Conservation (phyloP, 805 yeast genomes). For the Wickerhamiella nectarea region DNA sequence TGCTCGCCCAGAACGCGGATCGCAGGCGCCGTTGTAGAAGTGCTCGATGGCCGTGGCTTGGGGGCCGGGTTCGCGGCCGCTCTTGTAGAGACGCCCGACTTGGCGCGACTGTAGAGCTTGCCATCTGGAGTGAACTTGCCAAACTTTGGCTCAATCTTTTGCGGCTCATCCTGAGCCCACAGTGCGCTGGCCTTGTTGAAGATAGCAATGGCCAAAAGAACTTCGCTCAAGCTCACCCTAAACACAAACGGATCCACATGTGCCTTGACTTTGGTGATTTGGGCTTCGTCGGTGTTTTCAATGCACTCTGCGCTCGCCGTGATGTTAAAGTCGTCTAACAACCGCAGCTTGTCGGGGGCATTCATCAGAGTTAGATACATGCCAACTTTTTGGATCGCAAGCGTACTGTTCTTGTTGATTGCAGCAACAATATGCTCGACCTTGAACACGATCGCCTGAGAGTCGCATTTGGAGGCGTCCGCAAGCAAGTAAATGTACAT, state of each 20-base stretch:
- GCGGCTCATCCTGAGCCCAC: slow-evolving; percentile 13
- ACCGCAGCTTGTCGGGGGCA: slow-evolving; percentile 47
- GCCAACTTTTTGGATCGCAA: slow-evolving; percentile 68
- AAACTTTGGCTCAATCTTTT: neutral
- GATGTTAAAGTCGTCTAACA: slow-evolving; percentile 80
- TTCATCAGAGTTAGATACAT: slow-evolving; percentile 75
- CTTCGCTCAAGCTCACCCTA: slow-evolving; percentile 77
- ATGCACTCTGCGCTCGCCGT: slow-evolving; percentile 60
- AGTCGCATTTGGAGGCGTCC: slow-evolving; percentile 49
- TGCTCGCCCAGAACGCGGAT: slow-evolving; percentile 47
- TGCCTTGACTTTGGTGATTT: slow-evolving; percentile 50
- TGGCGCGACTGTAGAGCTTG: neutral
- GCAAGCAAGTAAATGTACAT: slow-evolving; percentile 71
- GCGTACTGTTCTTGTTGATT: slow-evolving; percentile 49
- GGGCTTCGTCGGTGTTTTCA: slow-evolving; percentile 44
- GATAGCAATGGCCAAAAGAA: slow-evolving; percentile 61
- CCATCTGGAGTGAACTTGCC: slow-evolving; percentile 3
- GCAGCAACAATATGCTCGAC: slow-evolving; percentile 64
- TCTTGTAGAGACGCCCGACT: too few species aligned
- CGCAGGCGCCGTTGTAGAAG: too few species aligned
- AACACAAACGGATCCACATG: slow-evolving; percentile 69
- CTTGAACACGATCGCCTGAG: slow-evolving; percentile 85
- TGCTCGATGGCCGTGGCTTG: too few species aligned
- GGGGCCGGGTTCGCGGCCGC: neutral
- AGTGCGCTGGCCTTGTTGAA: slow-evolving; percentile 48